Evolutionary conservation across 208 protist species (phyloP).

Genomic region (Trypanosoma caninum): DNA sequence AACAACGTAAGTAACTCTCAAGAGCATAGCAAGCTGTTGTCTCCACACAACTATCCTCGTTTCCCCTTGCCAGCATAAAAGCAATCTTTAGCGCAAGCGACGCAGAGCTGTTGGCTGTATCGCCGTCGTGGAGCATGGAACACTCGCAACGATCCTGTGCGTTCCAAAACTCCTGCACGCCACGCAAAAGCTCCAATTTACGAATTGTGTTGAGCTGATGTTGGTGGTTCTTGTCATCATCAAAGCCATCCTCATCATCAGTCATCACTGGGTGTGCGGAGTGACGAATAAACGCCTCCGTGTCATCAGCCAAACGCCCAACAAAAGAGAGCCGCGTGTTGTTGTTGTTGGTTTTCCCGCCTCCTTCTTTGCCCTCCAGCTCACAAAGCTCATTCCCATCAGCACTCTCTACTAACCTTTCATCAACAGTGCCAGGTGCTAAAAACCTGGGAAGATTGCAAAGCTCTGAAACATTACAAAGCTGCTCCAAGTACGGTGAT

Average conservation of each 20-base stretch:
- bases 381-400: neutral
- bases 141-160: constrained; percentile 68
- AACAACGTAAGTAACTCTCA: constrained; percentile 65
- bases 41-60: constrained; percentile 69
- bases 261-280: constrained; percentile 4
- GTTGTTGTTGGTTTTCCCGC: neutral
- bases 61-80: constrained; percentile 25
- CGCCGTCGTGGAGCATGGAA: constrained; percentile 40
- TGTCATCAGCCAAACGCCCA: constrained; percentile 36
- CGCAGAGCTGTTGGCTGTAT: constrained; percentile 25
- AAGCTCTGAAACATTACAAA: neutral
- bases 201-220: constrained; percentile 74
- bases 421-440: neutral
- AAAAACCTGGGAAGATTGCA: constrained; percentile 22
- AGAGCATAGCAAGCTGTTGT: constrained; percentile 58
- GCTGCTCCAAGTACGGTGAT: constrained; percentile 15
- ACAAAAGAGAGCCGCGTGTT: constrained; percentile 20
- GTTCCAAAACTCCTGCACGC: constrained; percentile 81
- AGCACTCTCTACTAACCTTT: neutral
- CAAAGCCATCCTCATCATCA: constrained; percentile 38
- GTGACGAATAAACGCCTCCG: constrained; percentile 29
- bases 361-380: neutral
- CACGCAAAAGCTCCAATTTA: constrained; percentile 77
- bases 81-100: constrained; percentile 46
- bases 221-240: constrained; percentile 59